Conservation (phyloP, 2,329 filamentous ascomycete genomes). For the Verticillium zaregamsianum region DNA sequence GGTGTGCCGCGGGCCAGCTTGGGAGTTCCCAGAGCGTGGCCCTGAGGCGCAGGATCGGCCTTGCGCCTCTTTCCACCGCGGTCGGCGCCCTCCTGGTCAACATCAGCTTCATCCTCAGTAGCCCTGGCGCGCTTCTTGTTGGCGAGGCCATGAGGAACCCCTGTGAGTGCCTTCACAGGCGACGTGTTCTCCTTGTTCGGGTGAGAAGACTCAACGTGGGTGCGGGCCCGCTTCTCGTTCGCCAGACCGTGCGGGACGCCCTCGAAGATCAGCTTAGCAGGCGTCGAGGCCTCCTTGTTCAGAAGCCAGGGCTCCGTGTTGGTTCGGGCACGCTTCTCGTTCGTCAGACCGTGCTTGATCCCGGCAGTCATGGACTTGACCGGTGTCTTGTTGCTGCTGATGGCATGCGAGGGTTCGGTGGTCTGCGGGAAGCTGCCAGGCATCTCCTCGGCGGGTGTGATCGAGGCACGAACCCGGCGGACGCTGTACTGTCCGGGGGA, state of each 20-base stretch:
- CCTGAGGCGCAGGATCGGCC: slow-evolving; percentile 18
- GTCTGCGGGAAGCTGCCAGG: slow-evolving; percentile 51
- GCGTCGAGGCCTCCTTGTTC: slow-evolving; percentile 53
- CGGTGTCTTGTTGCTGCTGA: slow-evolving; percentile 25
- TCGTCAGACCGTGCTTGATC: slow-evolving; percentile 58
- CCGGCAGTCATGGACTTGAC: slow-evolving; percentile 28
- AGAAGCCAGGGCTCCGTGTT: slow-evolving; percentile 20
- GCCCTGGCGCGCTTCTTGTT: slow-evolving; percentile 62
- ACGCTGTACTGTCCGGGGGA: slow-evolving; percentile 41
- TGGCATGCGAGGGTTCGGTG: not conserved
- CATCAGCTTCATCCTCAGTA: slow-evolving; percentile 48
- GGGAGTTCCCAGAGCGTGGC: not conserved
- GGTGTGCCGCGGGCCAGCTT: slow-evolving; percentile 26
- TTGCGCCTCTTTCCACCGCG: slow-evolving; percentile 56
- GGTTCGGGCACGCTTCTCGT: slow-evolving; percentile 54
- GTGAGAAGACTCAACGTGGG: slow-evolving; percentile 17
- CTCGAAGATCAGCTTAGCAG: slow-evolving; percentile 26
- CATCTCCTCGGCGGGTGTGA: slow-evolving; percentile 39
- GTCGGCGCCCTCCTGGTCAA: slow-evolving; percentile 52
- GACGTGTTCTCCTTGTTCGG: slow-evolving; percentile 54
- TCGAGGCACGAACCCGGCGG: slow-evolving; percentile 54
- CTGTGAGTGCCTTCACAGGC: slow-evolving; percentile 21
- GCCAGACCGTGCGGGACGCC: slow-evolving; percentile 57
- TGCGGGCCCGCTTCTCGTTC: slow-evolving; percentile 57
- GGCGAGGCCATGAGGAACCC: slow-evolving; percentile 56